Conservation (phyloP, 2,329 filamentous ascomycete species). For the Clarireedia paspali region DNA sequence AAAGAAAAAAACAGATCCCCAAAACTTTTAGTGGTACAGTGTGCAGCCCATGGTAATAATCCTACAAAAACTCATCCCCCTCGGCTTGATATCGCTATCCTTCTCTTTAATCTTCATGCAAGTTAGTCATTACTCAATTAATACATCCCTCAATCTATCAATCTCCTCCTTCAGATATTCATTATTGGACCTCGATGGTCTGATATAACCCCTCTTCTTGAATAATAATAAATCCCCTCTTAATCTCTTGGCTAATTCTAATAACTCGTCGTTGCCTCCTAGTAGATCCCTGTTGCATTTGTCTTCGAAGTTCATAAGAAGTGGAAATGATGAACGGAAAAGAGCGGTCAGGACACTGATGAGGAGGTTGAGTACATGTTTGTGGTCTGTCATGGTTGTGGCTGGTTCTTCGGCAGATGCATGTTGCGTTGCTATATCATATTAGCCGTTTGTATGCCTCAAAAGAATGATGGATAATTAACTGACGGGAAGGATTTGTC, state of each 20-base stretch:
- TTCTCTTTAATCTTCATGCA: background rate
- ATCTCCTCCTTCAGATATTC: conserved; percentile 1
- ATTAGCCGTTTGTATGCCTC: background rate
- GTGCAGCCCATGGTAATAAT: no score
- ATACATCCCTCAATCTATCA: background rate
- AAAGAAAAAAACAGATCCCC: no score
- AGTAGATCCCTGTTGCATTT: conserved; percentile 19
- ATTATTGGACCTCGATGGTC: background rate
- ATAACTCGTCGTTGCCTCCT: conserved; percentile 15
- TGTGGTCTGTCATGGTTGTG: conserved; percentile 16
- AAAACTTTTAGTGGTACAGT: no score
- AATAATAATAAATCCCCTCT: conserved; percentile 19
- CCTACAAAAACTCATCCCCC: no score
- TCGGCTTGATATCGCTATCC: background rate
- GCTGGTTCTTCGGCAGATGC: background rate
- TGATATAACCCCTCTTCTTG: conserved; percentile 14
- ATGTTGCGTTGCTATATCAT: background rate
- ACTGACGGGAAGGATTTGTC: conserved; percentile 10
- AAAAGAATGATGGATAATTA: background rate
- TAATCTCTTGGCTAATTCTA: conserved; percentile 18
- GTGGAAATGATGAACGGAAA: conserved; percentile 21
- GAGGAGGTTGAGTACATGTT: conserved; percentile 17
- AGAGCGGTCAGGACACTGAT: conserved; percentile 22
- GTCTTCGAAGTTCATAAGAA: conserved; percentile 21
- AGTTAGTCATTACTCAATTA: background rate